These are phyloP conservation scores for Quillaja saponaria DNA, from an alignment of 306 rosid genomes.

Conservation along the genomic window DNA sequence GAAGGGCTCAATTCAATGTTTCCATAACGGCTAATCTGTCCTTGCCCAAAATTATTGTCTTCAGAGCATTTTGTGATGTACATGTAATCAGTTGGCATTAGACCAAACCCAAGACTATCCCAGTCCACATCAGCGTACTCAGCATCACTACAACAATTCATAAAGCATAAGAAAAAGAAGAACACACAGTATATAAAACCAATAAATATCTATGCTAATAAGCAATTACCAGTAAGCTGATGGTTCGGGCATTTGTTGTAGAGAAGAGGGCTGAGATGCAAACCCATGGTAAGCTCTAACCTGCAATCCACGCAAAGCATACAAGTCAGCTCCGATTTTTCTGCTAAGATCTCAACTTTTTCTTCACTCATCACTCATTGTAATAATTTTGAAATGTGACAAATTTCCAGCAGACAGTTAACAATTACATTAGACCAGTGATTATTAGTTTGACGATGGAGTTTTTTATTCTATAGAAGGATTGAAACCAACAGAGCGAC, in stretches of 20 bases:
- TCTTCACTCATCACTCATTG: too few relatives aligned
- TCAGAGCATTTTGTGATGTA: constrained; percentile 47
- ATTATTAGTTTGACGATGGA: too few relatives aligned
- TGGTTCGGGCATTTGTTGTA: constrained; percentile 18
- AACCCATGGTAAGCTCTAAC: constrained; percentile 14
- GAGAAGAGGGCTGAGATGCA: constrained; percentile 28
- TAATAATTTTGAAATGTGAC: too few relatives aligned
- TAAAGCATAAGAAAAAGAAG: too few relatives aligned
- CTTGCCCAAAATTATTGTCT: constrained; percentile 51
- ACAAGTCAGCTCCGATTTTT: too few relatives aligned
- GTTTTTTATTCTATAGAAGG: too few relatives aligned
- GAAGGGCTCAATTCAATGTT: constrained; percentile 77
- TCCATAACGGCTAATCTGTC: constrained; percentile 59
- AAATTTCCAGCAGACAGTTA: too few relatives aligned
- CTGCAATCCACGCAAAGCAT: constrained; percentile 28
- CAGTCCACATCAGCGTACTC: constrained; percentile 66
- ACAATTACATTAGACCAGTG: too few relatives aligned
- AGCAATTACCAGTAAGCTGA: constrained; percentile 12
- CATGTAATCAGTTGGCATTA: constrained; percentile 77
- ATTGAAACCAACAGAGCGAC: too few relatives aligned
- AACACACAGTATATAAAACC: too few relatives aligned
- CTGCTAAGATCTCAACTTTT: too few relatives aligned
- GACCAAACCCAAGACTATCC: constrained; percentile 80
- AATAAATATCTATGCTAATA: too few relatives aligned
- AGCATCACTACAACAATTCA: constrained; percentile 35